These are phyloP conservation scores for Penicillium fimorum DNA, from an alignment of 495 filamentous ascomycete genomes.

Conservation along the genomic window DNA sequence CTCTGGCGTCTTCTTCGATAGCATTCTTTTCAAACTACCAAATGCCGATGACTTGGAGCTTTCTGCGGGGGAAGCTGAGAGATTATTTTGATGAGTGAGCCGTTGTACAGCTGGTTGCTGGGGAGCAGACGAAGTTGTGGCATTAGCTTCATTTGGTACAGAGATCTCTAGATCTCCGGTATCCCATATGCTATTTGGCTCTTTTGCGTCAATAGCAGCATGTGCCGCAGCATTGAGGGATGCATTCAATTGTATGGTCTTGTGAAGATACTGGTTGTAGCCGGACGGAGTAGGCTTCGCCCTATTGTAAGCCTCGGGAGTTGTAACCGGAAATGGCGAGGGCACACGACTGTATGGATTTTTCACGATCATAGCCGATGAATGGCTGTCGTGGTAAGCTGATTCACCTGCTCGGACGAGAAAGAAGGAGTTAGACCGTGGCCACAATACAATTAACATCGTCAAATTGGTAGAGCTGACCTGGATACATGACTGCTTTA, in stretches of 20 bases:
- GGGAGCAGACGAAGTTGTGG: background rate
- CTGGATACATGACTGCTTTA: slow-evolving; percentile 49
- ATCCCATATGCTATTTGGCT: slow-evolving; percentile 46
- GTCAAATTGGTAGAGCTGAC: slow-evolving; percentile 20
- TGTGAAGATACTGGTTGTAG: slow-evolving; percentile 18
- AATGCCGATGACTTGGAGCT: too few relatives aligned
- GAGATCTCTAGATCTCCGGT: slow-evolving; percentile 17
- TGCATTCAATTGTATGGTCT: slow-evolving; percentile 31
- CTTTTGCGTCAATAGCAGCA: slow-evolving; percentile 31
- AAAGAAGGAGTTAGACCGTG: background rate
- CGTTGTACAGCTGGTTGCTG: too few relatives aligned
- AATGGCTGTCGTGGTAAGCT: background rate
- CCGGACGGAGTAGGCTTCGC: background rate
- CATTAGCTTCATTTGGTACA: slow-evolving; percentile 25
- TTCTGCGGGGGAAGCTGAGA: too few relatives aligned
- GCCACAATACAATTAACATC: too few relatives aligned
- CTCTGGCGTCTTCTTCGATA: slow-evolving; percentile 12
- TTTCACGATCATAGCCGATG: slow-evolving; percentile 6
- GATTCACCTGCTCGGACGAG: background rate
- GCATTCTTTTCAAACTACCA: too few relatives aligned
- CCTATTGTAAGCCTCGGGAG: background rate
- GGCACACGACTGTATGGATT: slow-evolving; percentile 36
- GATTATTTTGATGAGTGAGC: too few relatives aligned
- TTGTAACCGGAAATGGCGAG: slow-evolving; percentile 28
- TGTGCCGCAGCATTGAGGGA: slow-evolving; percentile 40